These are phyloP conservation scores for Trapa incisa DNA, from an alignment of 345 rosid genomes.

Conservation along the genomic window DNA sequence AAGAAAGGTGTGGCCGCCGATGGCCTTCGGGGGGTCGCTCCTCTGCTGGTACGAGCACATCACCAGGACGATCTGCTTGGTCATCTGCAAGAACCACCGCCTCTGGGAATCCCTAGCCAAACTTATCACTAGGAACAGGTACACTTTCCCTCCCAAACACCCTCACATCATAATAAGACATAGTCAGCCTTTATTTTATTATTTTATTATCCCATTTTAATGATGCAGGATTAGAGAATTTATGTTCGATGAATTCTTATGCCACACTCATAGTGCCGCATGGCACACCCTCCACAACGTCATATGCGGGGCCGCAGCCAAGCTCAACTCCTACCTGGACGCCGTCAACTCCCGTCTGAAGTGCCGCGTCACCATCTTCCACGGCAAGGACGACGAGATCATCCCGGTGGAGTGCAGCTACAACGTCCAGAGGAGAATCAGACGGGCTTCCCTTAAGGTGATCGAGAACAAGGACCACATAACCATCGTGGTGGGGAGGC, in stretches of 20 bases:
- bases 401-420: slow-evolving; percentile 85
- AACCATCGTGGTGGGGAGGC: slow-evolving; percentile 85
- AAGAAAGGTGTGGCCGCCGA: slow-evolving; percentile 75
- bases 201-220: no score
- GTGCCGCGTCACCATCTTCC: slow-evolving; percentile 65
- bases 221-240: slow-evolving; percentile 57
- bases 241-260: slow-evolving; percentile 78
- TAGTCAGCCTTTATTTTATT: no score
- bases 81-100: slow-evolving; percentile 79
- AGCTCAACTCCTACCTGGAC: slow-evolving; percentile 67
- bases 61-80: slow-evolving; percentile 60
- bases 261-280: slow-evolving; percentile 88
- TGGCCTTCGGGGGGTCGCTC: slow-evolving; percentile 73
- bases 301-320: slow-evolving; percentile 72
- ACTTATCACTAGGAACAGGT: slow-evolving; percentile 86
- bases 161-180: no score
- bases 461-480: slow-evolving; percentile 76
- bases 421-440: slow-evolving; percentile 47
- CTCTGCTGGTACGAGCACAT: slow-evolving; percentile 97
- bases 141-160: slow-evolving; percentile 6
- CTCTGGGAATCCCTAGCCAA: slow-evolving; percentile 71
- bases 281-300: slow-evolving; percentile 99
- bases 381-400: slow-evolving; percentile 69
- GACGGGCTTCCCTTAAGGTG: slow-evolving; percentile 61
- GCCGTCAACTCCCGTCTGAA: slow-evolving; percentile 41